Base-by-base conservation (phyloP, 148 eudicot species). In the Pharnaceum exiguum region DNA sequence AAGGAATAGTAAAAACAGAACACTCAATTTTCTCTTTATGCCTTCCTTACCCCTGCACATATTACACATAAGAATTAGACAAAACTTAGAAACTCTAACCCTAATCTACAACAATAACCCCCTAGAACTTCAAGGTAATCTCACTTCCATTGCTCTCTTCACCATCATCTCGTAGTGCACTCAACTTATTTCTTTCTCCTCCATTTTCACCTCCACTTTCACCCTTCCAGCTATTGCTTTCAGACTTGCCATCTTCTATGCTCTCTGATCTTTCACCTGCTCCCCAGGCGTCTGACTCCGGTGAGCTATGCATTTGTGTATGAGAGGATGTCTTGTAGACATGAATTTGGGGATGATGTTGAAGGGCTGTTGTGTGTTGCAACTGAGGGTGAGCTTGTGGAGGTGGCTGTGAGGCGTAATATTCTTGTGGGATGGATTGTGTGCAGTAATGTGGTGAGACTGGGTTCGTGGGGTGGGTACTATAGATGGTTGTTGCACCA, bases 221-320 rank as follows among this genome's bases (percentile, higher is more conserved):
- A 0, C 72, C 84, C 55, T 78, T 88, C 87, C 87, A 85, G 72
- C 85, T 85, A 33, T 82, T 59, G 63, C 94, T 85, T 55, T 83
- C 98, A 0, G 96, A 87, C 76, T 93, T 93, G 16, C 87, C 88
- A 9, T 81, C 88, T 46, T 85, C 99, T 0, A 82, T 78, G 60
- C 96, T 93, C 69, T 78, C 96, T 0, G 98, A 88, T 58, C 77
- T 77, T 58, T 80, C 82, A 2, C 79, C 85, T 7, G 61, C 68
- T n/a, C 77, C 79, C 27, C 75, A 60, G n/a, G 71, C 68, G 31
- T 83, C 84, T 4, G 85, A 78, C 10, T 81, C 86, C 18, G 77
- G 90, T 2, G 83, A 85, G 73, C 71, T 76, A 12, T 80, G 82
- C 30, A 69, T 48, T 13, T 66, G 73, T 42, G 79, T 59, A 57